Evolutionary conservation across 2,329 filamentous ascomycete species (phyloP), one percentile per base, ranked within the genome.

Genomic region (Hypoxylon sp.): DNA sequence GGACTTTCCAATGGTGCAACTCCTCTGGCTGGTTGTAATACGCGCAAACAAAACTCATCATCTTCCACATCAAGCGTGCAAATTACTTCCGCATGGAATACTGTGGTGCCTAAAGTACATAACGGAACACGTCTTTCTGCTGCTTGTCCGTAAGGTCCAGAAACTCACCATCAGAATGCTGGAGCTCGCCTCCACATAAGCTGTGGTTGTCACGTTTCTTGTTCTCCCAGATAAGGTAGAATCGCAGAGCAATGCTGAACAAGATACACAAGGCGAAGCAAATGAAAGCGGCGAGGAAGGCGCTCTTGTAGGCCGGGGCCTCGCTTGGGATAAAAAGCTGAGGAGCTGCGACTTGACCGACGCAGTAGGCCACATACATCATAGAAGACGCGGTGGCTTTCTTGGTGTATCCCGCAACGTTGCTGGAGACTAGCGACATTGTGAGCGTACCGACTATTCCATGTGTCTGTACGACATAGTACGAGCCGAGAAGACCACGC

Each of bases 261-360:
- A 81, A 38, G 0, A 87, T 80, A 51, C 86, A 78, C 18, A 84
- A 71, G 0, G 80, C 80, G 71, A 88, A 89, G 75, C 86, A 89
- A 3, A 85, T 83, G 55, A 91, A 81, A 68, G 89, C 87, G 2
- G 85, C 86, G 5, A 84, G 80, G 68, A 90, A 89, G 0, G 87
- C 88, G 36, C 85, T 87, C 44, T 84, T 81, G 73, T 91, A 92
- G 1, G 81, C 78, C 0, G 89, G 89, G 0, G 82, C 80, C 71
- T 91, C 86, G 44, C 75, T 77, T n/a, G 80, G 77, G 14, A 85
- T 78, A 77, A 89, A 89, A 2, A 88, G 81, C 71, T 89, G 86
- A 0, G 87, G 86, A 0, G 85, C 64, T 8, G 28, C 61, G 22
- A 67, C 56, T 11, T 67, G 64, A n/a, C 64, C 64, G n/a, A 67